phyloP scores from a whole-genome alignment of 192 early-diverging fungal species.

The Backusella macrospora region DNA sequence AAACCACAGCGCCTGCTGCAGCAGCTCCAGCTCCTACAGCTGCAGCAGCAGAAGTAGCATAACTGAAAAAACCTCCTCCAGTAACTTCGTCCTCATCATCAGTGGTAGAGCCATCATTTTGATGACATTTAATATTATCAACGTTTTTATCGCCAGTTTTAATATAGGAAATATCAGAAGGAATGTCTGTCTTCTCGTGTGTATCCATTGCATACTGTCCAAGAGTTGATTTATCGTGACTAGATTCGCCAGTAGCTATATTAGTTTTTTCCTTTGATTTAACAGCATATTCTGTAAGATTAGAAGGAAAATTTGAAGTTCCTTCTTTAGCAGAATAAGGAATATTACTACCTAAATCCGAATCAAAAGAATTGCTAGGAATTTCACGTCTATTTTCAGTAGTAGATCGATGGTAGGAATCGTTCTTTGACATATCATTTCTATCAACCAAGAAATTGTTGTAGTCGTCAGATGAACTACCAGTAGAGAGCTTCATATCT shows the following conservation, averaged over 20 bases:
- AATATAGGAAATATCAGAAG: background rate
- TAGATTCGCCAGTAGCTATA: background rate
- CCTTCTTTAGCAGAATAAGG: background rate
- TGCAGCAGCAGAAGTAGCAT: slow-evolving; percentile 1
- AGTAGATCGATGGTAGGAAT: slow-evolving; percentile 2
- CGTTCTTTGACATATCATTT: slow-evolving; percentile 1
- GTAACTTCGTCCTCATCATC: background rate
- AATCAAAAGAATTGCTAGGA: background rate
- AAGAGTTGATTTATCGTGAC: background rate
- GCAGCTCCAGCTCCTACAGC: slow-evolving; percentile 8
- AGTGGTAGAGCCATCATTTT: background rate
- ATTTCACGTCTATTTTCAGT: slow-evolving; percentile 2
- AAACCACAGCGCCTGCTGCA: background rate
- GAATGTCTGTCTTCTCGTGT: background rate
- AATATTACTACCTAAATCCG: background rate
- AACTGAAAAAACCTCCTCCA: background rate
- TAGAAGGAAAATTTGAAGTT: background rate
- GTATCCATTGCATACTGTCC: background rate
- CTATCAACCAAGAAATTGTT: background rate
- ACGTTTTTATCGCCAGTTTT: background rate
- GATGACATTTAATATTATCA: background rate
- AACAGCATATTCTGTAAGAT: background rate
- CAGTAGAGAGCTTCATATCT: slow-evolving; percentile 1
- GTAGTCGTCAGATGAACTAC: background rate
- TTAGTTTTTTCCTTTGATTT: background rate